Base-by-base conservation (phyloP, 257 asterid genomes). In the Coffea eugenioides region DNA sequence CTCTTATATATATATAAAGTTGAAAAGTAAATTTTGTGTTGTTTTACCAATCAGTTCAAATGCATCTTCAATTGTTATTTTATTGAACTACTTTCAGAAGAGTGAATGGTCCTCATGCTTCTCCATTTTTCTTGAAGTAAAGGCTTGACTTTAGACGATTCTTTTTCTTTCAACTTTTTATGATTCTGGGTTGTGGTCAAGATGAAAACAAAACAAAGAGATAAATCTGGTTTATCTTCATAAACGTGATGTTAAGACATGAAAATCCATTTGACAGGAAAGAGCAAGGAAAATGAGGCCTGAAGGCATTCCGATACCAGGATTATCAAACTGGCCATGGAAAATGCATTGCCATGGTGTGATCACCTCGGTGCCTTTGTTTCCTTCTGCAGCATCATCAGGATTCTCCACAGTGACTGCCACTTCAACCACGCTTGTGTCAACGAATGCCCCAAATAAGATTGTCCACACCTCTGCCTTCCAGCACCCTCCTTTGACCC, bases 271-370 rank as follows among this genome's bases (percentile, higher is more conserved):
- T 39, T 70, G 77, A 80, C 90, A 93, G 97, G 97, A 87, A 82
- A 81, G 87, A 62, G 84, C 84, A 81, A 73, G 86, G 69, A 85
- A 87, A 85, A 78, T 48, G 84, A 82, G 82, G 79, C 79, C 79
- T 70, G 95, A 90, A 85, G 90, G 82, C 70, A 82, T 83, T 76
- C 80, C 90, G 36, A 73, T 86, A 77, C 76, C 91, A 25, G 93
- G 88, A 83, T 82, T 81, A 85, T 27, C 96, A 59, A 91, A 88
- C 85, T 86, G 90, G 97, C 87, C 86, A 79, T 83, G 94, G 94
- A 90, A 89, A 85, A 69, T 86, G 81, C 90, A 82, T 77, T 76
- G 88, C 86, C 90, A 90, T 27, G 90, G 87, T 78, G 79, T 81
- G 83, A 85, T 81, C 76, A 67, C 84, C 56, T 82, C 91, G 6